phyloP scores from a whole-genome alignment of 2,329 filamentous ascomycete genomes.

The Cercospora zeina region DNA sequence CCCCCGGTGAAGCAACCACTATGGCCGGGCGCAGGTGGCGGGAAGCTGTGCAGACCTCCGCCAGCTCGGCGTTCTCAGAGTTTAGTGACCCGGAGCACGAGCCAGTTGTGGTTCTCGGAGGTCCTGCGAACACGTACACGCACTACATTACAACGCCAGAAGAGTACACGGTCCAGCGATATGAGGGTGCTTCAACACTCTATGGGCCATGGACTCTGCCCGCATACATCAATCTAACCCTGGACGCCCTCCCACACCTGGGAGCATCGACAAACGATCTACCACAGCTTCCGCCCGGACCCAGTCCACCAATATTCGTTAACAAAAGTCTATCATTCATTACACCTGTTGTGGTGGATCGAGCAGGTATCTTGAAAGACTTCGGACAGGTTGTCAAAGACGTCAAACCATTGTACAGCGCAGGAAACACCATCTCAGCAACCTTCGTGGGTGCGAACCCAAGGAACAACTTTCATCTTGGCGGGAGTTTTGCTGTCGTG shows the following conservation, averaged over 20 bases:
- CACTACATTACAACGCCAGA: slow-evolving; percentile 79
- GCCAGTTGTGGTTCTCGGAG: slow-evolving; percentile 79
- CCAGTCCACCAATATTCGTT: slow-evolving; percentile 74
- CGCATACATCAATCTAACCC: slow-evolving; percentile 83
- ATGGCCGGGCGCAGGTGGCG: slow-evolving; percentile 92
- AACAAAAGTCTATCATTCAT: slow-evolving; percentile 78
- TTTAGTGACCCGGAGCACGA: slow-evolving; percentile 49
- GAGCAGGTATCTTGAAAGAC: slow-evolving; percentile 60
- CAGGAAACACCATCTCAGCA: slow-evolving; percentile 63
- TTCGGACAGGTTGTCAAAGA: slow-evolving; percentile 68
- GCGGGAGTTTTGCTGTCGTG: slow-evolving; percentile 73
- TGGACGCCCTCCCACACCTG: slow-evolving; percentile 70
- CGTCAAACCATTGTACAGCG: slow-evolving; percentile 51
- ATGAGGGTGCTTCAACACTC: slow-evolving; percentile 91
- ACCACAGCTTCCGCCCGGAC: slow-evolving; percentile 50
- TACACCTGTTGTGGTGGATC: slow-evolving; percentile 73
- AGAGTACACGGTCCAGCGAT: slow-evolving; percentile 81
- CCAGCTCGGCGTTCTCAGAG: slow-evolving; percentile 30
- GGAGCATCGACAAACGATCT: slow-evolving; percentile 44
- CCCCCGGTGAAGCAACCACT: slow-evolving; percentile 83
- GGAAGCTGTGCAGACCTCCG: slow-evolving; percentile 62
- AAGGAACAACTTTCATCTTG: slow-evolving; percentile 79
- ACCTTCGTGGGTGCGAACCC: slow-evolving; percentile 87
- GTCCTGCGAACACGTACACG: slow-evolving; percentile 86
- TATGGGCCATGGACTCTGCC: slow-evolving; percentile 79